Evolutionary conservation across 129 eudicot genomes (phyloP).

Genomic region (Smallanthus sonchifolius): DNA sequence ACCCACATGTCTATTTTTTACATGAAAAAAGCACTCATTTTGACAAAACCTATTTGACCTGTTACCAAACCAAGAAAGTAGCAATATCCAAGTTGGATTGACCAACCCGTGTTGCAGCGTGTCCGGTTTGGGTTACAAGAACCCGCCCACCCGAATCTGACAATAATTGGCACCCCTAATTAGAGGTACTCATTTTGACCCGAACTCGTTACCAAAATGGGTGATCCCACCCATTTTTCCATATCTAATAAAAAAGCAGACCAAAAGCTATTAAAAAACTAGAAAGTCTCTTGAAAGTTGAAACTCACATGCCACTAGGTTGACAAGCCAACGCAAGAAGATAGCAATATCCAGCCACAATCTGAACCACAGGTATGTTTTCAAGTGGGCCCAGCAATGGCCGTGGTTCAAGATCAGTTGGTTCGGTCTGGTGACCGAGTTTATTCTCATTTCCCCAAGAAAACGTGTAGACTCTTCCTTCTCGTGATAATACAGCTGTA

Average conservation of each 20-base stretch:
- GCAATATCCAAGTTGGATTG: no score
- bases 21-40: no score
- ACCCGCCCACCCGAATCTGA: no score
- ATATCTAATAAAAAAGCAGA: background rate
- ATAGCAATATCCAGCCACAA: constrained; percentile 98
- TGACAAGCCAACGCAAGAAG: constrained; percentile 89
- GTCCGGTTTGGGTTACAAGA: no score
- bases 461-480: constrained; percentile 86
- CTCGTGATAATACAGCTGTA: constrained; percentile 87
- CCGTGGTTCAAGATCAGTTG: constrained; percentile 68
- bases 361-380: constrained; percentile 86
- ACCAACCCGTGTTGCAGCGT: no score
- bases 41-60: no score
- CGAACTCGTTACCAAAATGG: background rate
- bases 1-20: no score
- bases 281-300: background rate
- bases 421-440: constrained; percentile 95
- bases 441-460: constrained; percentile 86
- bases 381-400: constrained; percentile 82
- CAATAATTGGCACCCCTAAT: background rate
- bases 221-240: background rate
- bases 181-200: background rate
- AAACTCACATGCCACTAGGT: constrained; percentile 86
- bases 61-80: no score
- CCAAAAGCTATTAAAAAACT: background rate